Conservation (phyloP, 306 rosid species). For the Trifolium pratense region DNA sequence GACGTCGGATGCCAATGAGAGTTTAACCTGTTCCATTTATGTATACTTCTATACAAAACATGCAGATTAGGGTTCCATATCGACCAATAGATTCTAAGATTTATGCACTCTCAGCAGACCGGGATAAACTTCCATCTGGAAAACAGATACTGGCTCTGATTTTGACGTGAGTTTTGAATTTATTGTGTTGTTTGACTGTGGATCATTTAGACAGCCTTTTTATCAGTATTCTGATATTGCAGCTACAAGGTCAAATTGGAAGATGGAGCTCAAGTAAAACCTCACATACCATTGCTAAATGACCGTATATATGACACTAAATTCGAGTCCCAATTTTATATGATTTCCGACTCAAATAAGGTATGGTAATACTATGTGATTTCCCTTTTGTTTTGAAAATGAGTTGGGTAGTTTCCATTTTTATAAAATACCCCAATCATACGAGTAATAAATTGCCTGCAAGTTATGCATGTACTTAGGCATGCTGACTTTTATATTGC, state of each 20-base stretch:
- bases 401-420: conserved; percentile 5
- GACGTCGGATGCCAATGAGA: conserved; percentile 4
- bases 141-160: conserved; percentile 87
- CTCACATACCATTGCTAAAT: conserved; percentile 81
- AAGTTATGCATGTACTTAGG: conserved; percentile 12
- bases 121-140: conserved; percentile 92
- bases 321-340: conserved; percentile 93
- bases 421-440: neutral
- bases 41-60: conserved; percentile 16
- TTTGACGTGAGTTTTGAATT: conserved; percentile 67
- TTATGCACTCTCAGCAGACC: conserved; percentile 71
- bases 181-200: conserved; percentile 37
- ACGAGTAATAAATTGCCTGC: conserved; percentile 25
- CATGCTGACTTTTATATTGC: conserved; percentile 37
- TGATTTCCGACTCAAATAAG: conserved; percentile 89
- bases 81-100: conserved; percentile 85
- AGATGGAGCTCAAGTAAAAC: conserved; percentile 86
- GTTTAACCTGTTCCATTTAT: conserved; percentile 34
- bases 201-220: conserved; percentile 22
- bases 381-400: conserved; percentile 28
- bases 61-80: conserved; percentile 83
- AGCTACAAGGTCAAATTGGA: conserved; percentile 96
- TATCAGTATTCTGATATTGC: conserved; percentile 46
- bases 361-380: conserved; percentile 51
- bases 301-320: conserved; percentile 84